These are phyloP conservation scores for Rosa persica DNA, from an alignment of 306 rosid species.

Conservation along the genomic window DNA sequence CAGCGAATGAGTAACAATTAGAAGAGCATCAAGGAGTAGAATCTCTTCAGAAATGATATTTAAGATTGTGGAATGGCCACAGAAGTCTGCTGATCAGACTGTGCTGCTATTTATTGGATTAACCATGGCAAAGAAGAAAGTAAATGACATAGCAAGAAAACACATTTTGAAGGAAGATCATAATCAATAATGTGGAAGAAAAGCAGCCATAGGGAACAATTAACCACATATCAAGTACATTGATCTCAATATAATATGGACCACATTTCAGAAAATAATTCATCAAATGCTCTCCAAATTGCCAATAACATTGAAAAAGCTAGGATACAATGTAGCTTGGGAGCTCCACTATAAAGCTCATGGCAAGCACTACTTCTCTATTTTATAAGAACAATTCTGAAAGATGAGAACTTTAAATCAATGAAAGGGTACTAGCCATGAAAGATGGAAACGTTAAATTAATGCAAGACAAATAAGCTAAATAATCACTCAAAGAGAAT, in stretches of 20 bases:
- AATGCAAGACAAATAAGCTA: too few species aligned
- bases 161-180: background rate
- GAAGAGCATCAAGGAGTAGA: slow-evolving; percentile 68
- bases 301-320: too few species aligned
- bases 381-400: too few species aligned
- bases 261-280: too few species aligned
- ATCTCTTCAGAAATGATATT: slow-evolving; percentile 77
- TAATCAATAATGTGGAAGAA: background rate
- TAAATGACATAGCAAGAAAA: slow-evolving; percentile 24
- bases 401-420: too few species aligned
- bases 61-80: slow-evolving; percentile 55
- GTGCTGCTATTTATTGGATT: slow-evolving; percentile 59
- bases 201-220: background rate
- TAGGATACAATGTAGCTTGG: too few species aligned
- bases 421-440: too few species aligned
- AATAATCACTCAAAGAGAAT: too few species aligned
- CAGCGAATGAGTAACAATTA: slow-evolving; percentile 67
- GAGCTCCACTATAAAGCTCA: too few species aligned
- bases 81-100: slow-evolving; percentile 56
- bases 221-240: background rate
- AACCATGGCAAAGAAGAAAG: slow-evolving; percentile 26
- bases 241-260: background rate
- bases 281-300: too few species aligned
- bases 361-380: too few species aligned
- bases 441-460: too few species aligned